A percentile compares a stretch with the other conserved stretches of the same genome.
Conservation (phyloP, 1,284 basidiomycete genomes). For the Pseudozyma pruni region DNA sequence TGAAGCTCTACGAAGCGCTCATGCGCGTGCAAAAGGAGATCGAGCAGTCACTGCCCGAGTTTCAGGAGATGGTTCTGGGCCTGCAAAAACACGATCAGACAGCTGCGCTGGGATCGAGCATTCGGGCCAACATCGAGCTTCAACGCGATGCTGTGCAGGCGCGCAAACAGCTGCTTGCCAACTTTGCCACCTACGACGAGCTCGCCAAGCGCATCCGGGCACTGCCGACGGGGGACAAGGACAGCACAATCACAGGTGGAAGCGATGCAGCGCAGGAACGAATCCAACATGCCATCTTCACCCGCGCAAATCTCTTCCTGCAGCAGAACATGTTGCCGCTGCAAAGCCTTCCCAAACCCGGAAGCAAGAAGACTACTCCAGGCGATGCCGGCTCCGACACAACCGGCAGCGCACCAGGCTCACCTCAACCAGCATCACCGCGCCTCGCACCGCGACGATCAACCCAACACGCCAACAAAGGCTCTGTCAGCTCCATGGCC, state of each 20-base stretch:
- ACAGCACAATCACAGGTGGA: slow-evolving; percentile 5
- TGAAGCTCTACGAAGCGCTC: slow-evolving; percentile 73
- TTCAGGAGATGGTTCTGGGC: slow-evolving; percentile 76
- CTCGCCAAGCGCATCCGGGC: slow-evolving; percentile 83
- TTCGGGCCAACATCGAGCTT: slow-evolving; percentile 60
- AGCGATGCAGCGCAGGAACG: slow-evolving; percentile 76
- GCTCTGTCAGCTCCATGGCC: slow-evolving; percentile 30
- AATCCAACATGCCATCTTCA: slow-evolving; percentile 82
- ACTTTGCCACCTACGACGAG: slow-evolving; percentile 87
- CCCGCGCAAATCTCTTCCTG: slow-evolving; percentile 82
- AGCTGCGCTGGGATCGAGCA: slow-evolving; percentile 56
- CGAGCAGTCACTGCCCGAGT: slow-evolving; percentile 76
- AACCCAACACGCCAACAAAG: slow-evolving; percentile 22
- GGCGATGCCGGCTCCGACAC: slow-evolving; percentile 26
- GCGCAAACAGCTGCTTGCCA: slow-evolving; percentile 82
- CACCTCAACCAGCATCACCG: slow-evolving; percentile 26
- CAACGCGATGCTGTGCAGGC: slow-evolving; percentile 74
- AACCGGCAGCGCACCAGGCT: slow-evolving; percentile 22
- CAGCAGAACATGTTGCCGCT: slow-evolving; percentile 75
- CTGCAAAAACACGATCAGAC: slow-evolving; percentile 70
- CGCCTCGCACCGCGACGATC: slow-evolving; percentile 9
- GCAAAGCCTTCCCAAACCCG: slow-evolving; percentile 76
- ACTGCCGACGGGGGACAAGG: slow-evolving; percentile 71
- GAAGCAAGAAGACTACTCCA: slow-evolving; percentile 66
- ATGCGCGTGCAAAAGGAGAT: slow-evolving; percentile 81